These are phyloP conservation scores for Nicotiana benthamiana DNA, from an alignment of 257 asterid species.

Conservation along the genomic window DNA sequence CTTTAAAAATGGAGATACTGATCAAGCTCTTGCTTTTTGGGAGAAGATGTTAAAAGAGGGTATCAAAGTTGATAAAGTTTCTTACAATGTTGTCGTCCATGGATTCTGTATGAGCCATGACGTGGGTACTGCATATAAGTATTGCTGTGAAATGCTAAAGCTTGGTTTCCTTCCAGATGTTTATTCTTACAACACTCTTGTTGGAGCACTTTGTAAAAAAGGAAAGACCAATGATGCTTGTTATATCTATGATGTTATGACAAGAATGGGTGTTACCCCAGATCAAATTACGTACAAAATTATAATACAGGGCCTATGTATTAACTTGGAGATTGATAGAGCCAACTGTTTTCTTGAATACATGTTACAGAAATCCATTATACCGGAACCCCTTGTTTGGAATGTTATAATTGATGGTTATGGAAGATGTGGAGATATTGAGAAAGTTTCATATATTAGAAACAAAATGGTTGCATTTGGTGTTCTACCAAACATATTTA, in stretches of 20 bases:
- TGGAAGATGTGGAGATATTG: conserved; percentile 46
- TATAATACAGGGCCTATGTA: conserved; percentile 61
- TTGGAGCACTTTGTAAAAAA: conserved; percentile 61
- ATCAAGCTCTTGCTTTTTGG: conserved; percentile 52
- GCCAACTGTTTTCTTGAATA: conserved; percentile 42
- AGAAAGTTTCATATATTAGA: conserved; percentile 39
- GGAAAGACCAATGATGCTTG: conserved; percentile 63
- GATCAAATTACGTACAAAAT: conserved; percentile 62
- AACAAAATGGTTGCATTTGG: conserved; percentile 57
- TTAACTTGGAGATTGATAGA: conserved; percentile 36
- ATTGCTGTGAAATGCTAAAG: conserved; percentile 54
- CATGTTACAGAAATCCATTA: conserved; percentile 46
- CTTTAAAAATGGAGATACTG: conserved; percentile 54
- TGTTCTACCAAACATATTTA: conserved; percentile 57
- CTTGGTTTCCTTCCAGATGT: conserved; percentile 55
- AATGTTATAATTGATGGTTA: conserved; percentile 59
- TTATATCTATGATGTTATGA: conserved; percentile 49
- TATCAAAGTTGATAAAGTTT: conserved; percentile 40
- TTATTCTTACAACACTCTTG: conserved; percentile 59
- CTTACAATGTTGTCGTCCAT: conserved; percentile 65
- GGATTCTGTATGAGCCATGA: conserved; percentile 55
- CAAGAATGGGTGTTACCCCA: conserved; percentile 64
- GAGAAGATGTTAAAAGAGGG: conserved; percentile 32
- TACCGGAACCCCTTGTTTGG: conserved; percentile 62
- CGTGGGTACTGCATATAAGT: conserved; percentile 32